Base-by-base conservation (phyloP, 345 rosid genomes). In the Melaleuca quinquenervia region DNA sequence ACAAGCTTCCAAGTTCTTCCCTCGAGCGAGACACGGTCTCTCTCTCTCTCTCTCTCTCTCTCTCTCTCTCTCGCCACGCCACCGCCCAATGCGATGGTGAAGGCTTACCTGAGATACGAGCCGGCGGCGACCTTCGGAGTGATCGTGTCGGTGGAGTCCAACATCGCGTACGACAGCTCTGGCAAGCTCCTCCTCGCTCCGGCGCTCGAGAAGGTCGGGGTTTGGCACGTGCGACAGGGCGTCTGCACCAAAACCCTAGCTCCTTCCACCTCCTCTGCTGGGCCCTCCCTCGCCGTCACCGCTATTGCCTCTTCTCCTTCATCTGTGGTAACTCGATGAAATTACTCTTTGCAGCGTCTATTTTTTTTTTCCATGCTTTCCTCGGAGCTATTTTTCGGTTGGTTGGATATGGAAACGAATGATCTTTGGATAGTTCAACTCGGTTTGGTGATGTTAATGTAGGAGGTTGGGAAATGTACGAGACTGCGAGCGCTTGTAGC, bases 201-300 rank as follows among this genome's bases (percentile, higher is more conserved):
- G 51, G 96, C 99, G 49, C 95, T 96, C 76, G 99, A 97, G 91
- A 94, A 93, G 60, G 89, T 97, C 56, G 96, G 94, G 4, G 92
- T 96, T 82, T 97, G 99, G 99, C 98, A 97, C 82, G 96, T 94
- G 62, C 98, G 99, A 1, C 97, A 94, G 92, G 98, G 98, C 85
- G 85, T 94, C 85, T 94, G 98, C 94, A 86, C 88, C 86, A 93
- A 89, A 90, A 89, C 93, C 89, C 93, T 96, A 55, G 48, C 84
- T n/a, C 95, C 96, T 87, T 87, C 94, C 52, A 41, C 93, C 53
- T 90, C 94, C 87, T 91, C 95, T 32, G 93, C 92, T 26, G 90
- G 93, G 16, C 90, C 89, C 15, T 89, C 91, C 20, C 88, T 89
- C 36, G 91, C 92, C 48, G 92, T 92, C 86, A 92, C 92, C 24